Base-by-base conservation (phyloP, 2,329 filamentous ascomycete species). In the Alternaria consortialis region DNA sequence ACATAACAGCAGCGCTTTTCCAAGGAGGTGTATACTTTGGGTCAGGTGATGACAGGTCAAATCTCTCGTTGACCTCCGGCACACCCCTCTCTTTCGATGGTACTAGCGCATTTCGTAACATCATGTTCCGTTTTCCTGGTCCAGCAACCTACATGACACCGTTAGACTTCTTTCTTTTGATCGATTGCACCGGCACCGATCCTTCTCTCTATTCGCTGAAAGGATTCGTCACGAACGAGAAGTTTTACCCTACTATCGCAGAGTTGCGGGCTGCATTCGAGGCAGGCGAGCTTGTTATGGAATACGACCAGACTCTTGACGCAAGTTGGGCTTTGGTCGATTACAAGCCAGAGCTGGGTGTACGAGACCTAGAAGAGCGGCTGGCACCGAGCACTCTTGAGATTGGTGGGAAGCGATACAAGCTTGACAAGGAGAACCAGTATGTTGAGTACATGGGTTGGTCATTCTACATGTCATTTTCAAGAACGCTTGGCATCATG, bases 381-480 rank as follows among this genome's bases (percentile, higher is more conserved):
- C 25, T 78, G 85, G 53, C 76, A 74, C 31, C 81, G 76, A 15
- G 71, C 70, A 42, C 82, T 73, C 39, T 77, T 72, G 42, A 81
- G 53, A 78, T 80, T 23, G 78, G 77, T 47, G 80, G 80, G 6
- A 73, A 78, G 44, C 76, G 83, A 8, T 84, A 80, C 62, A 69
- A 70, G 3, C 74, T 84, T 9, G 82, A 84, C 53, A 58, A 67
- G 7, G 67, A 79, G 29, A 64, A 80, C 11, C 78, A 82, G 55
- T 84, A 83, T 53, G 76, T 85, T 29, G 75, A 82, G 59, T 84
- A 81, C 78, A 83, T 84, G 81, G 82, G 79, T 42, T 85, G 79
- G 63, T 79, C 73, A 47, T 85, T 87, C 66, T 87, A 83, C 63
- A 76, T 86, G n/a, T 78, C 77, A 4, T 85, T 85, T 56, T 80